Base-by-base conservation (phyloP, 192 early-diverging fungal species). In the Backusella parvicylindrica region DNA sequence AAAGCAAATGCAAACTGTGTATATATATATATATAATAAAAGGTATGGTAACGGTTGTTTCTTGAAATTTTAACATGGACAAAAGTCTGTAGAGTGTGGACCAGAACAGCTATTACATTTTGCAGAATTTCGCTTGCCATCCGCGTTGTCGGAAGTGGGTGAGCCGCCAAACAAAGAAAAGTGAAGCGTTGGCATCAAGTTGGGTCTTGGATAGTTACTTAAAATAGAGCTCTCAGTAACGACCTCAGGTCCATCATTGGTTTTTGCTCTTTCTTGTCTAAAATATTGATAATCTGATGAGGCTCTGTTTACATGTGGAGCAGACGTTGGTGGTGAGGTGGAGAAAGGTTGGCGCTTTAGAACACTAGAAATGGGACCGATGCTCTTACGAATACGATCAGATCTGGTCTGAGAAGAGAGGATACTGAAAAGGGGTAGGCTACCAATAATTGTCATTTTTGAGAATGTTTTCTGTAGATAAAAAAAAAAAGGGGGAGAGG, bases 71-170 rank as follows among this genome's bases (percentile, higher is more conserved):
- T 69, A 83, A 35, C 81, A 83, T 43, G 81, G 81, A 53, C 81
- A 83, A 47, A 79, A 83, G 38, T 79, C 75, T 33, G 81, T 77
- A 31, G 74, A 67, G 36, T 83, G 81, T 68, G 81, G 81, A 31
- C 81, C 81, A 74, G 78, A 63, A 49, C 81, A 83, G 47, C 77
- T 78, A 31, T 32, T 47, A 68, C 81, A 83, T 31, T 75, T 73
- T 68, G 65, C 37, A 32, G 53, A 32, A 28, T n/a, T 33, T 70
- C 40, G 41, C 33, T 47, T 23, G 2, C 53, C 53, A 23, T 49
- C 38, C 23, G 70, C 13, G 26, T 76, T 66, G 15, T 40, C 28
- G 28, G 68, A 36, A 6, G 81, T 38, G 6, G 76, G 40, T 18
- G 75, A 71, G 0, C 49, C 31, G 32, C 74, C 71, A 28, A 77